A percentile compares a stretch with the other conserved stretches of the same genome.
These are phyloP conservation scores for Rubia tinctorum DNA, from an alignment of 305 asterid species.

Conservation along the genomic window DNA sequence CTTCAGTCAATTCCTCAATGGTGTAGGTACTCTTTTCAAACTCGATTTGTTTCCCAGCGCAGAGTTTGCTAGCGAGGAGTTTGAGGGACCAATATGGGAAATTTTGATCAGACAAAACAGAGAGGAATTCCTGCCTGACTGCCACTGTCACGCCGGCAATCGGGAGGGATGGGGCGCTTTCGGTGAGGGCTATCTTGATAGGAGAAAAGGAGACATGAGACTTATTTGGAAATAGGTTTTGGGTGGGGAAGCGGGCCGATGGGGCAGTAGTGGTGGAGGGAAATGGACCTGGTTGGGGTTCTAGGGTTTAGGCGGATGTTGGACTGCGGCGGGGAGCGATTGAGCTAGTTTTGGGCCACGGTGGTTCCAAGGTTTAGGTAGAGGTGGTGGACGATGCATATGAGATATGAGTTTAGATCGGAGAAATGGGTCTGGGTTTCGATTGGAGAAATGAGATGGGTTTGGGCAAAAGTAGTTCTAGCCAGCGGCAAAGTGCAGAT, in stretches of 20 bases:
- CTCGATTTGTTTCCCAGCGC: not conserved
- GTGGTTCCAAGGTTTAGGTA: constrained; percentile 12
- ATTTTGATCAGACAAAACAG: constrained; percentile 73
- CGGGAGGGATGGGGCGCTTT: constrained; percentile 79
- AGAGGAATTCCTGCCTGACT: constrained; percentile 92
- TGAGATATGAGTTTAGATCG: too few relatives aligned
- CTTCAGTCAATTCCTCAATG: constrained; percentile 56
- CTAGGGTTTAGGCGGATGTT: constrained; percentile 16
- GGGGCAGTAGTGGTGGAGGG: constrained; percentile 11
- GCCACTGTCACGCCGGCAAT: constrained; percentile 88
- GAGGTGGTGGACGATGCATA: not conserved
- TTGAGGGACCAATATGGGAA: constrained; percentile 22
- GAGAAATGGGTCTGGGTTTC: too few relatives aligned
- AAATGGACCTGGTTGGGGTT: constrained; percentile 14
- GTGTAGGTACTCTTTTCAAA: constrained; percentile 26
- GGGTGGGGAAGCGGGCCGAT: constrained; percentile 21
- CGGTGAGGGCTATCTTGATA: constrained; percentile 71
- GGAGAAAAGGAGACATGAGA: constrained; percentile 24
- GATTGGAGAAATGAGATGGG: too few relatives aligned
- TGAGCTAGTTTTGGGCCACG: constrained; percentile 11
- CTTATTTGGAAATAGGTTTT: not conserved
- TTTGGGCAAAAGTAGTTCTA: too few relatives aligned
- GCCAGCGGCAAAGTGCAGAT: too few relatives aligned
- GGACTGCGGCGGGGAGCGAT: not conserved
- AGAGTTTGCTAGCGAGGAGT: constrained; percentile 6